Conservation (phyloP, 768 basidiomycete species). For the Boletus sensibilis region DNA sequence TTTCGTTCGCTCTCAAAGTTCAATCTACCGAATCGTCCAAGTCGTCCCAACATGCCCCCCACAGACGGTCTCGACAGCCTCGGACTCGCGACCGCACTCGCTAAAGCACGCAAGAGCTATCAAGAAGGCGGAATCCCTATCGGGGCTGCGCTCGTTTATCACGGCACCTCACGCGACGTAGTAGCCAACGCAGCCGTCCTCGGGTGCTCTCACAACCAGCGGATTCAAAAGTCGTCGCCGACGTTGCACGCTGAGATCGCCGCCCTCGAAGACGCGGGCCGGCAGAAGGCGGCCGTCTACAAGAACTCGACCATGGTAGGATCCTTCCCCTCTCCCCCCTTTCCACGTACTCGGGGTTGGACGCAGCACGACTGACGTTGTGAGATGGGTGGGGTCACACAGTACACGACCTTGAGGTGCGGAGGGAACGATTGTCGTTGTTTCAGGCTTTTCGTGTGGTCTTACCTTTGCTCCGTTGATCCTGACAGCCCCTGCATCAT, state of each 20-base stretch:
- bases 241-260: slow-evolving; percentile 50
- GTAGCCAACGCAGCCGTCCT: slow-evolving; percentile 29
- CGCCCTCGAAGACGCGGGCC: slow-evolving; percentile 53
- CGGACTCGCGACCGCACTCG: slow-evolving; percentile 34
- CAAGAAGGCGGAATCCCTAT: slow-evolving; percentile 63
- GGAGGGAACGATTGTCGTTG: neutral
- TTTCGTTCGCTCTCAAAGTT: too few relatives aligned
- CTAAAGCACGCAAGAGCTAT: slow-evolving; percentile 47
- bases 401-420: slow-evolving; percentile 42
- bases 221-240: slow-evolving; percentile 43
- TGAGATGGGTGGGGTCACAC: neutral
- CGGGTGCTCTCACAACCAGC: slow-evolving; percentile 44
- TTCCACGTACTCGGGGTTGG: neutral
- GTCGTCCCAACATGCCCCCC: too few relatives aligned
- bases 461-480: neutral
- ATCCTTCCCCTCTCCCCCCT: neutral
- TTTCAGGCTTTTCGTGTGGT: neutral
- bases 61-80: slow-evolving; percentile 20
- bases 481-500: slow-evolving; percentile 53
- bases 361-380: neutral
- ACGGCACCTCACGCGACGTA: slow-evolving; percentile 12
- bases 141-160: slow-evolving; percentile 48
- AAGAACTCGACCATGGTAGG: slow-evolving; percentile 49
- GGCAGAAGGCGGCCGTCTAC: slow-evolving; percentile 46
- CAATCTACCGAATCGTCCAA: too few relatives aligned